A percentile compares a stretch with the other conserved stretches of the same genome.
These are phyloP conservation scores for Aspergillus alliaceus DNA, from an alignment of 2,329 filamentous ascomycete species.

Conservation along the genomic window DNA sequence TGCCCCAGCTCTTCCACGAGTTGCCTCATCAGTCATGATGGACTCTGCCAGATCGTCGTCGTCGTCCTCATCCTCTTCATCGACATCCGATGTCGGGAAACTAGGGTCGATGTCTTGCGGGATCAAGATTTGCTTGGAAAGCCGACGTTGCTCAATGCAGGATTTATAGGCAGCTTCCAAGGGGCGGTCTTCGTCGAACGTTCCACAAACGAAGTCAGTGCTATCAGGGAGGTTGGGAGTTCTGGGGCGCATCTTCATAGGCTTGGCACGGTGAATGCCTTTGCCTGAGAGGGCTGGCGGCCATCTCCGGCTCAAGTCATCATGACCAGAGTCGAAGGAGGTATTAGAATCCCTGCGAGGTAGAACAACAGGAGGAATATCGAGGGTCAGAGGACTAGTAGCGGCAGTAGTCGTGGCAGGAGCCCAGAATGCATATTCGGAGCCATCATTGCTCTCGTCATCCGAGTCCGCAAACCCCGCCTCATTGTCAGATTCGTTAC, in stretches of 20 bases:
- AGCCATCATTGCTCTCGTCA: conserved; percentile 64
- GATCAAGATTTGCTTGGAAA: conserved; percentile 75
- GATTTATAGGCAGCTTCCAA: conserved; percentile 92
- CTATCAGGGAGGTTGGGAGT: conserved; percentile 90
- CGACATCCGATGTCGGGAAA: conserved; percentile 91
- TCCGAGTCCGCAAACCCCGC: conserved; percentile 70
- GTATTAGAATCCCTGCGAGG: conserved; percentile 53
- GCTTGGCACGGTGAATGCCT: conserved; percentile 34
- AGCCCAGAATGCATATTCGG: conserved; percentile 67
- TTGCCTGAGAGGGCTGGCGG: conserved; percentile 31
- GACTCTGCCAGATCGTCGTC: conserved; percentile 53
- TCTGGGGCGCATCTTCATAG: conserved; percentile 61
- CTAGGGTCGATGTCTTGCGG: conserved; percentile 98
- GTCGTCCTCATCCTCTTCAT: conserved; percentile 78
- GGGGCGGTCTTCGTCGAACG: conserved; percentile 89
- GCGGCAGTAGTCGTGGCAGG: conserved; percentile 47
- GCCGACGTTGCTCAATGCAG: conserved; percentile 76
- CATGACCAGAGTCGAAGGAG: conserved; percentile 53
- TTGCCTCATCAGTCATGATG: conserved; percentile 51
- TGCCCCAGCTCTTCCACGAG: conserved; percentile 45
- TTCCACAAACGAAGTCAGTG: conserved; percentile 98
- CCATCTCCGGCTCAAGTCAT: conserved; percentile 27
- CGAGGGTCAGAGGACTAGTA: conserved; percentile 54
- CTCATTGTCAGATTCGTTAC: conserved; percentile 80
- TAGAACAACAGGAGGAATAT: conserved; percentile 47